Percentiles rank a stretch among this genome's conserved stretches.
Conservation (phyloP, 495 filamentous ascomycete genomes). For the Thermochaetoides thermophila region DNA sequence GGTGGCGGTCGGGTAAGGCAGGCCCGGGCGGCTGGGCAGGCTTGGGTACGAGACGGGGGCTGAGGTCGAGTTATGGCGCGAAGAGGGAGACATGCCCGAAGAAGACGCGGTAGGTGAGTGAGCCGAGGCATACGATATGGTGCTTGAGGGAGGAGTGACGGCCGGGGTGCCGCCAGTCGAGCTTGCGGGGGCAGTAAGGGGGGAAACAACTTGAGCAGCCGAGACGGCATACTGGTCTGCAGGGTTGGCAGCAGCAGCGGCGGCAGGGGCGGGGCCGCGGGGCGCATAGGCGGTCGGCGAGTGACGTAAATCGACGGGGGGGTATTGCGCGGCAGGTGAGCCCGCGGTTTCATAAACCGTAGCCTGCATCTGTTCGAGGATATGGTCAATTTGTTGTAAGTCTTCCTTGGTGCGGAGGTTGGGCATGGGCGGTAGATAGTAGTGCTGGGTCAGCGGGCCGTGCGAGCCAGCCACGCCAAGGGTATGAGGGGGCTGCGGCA, state of each 20-base stretch:
- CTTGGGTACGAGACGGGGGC: slow-evolving; percentile 77
- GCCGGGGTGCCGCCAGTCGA: slow-evolving; percentile 55
- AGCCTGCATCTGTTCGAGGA: slow-evolving; percentile 86
- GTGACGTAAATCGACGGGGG: slow-evolving; percentile 45
- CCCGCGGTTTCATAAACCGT: slow-evolving; percentile 88
- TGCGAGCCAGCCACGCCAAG: slow-evolving; percentile 35
- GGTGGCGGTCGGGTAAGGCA: slow-evolving; percentile 54
- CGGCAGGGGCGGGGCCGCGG: slow-evolving; percentile 21
- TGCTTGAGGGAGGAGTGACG: slow-evolving; percentile 79
- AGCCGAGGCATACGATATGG: slow-evolving; percentile 67
- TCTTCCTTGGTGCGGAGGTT: slow-evolving; percentile 88
- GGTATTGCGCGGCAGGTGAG: slow-evolving; percentile 24
- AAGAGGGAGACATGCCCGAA: slow-evolving; percentile 47
- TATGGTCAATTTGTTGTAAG: slow-evolving; percentile 76
- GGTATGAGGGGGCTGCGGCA: slow-evolving; percentile 38
- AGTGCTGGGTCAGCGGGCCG: slow-evolving; percentile 44
- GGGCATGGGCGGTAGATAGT: slow-evolving; percentile 72
- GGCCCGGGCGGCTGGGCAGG: slow-evolving; percentile 39
- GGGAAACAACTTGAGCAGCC: slow-evolving; percentile 41
- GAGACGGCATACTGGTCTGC: slow-evolving; percentile 43
- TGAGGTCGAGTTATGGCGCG: slow-evolving; percentile 43
- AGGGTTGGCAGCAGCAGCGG: no score
- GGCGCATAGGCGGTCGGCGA: slow-evolving; percentile 53
- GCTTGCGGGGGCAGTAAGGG: slow-evolving; percentile 44
- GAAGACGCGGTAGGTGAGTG: slow-evolving; percentile 66